phyloP scores from a whole-genome alignment of 1,284 basidiomycete species.

The Thecaphora frezii region DNA sequence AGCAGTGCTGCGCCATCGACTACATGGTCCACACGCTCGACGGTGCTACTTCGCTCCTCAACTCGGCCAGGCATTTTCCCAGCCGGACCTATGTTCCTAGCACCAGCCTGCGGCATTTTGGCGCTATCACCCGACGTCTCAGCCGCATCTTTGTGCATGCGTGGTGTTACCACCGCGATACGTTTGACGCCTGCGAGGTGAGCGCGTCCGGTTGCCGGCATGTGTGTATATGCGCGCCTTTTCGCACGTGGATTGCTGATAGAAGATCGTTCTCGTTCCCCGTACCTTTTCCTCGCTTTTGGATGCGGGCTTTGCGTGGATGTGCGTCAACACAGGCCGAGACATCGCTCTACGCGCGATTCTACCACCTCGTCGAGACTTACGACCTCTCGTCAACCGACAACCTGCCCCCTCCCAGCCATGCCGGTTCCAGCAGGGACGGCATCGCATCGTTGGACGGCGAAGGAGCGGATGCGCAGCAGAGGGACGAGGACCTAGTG shows the following conservation, averaged over 20 bases:
- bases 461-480: too few relatives aligned
- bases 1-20: constrained; percentile 85
- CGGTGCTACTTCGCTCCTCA: constrained; percentile 87
- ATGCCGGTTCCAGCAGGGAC: not conserved
- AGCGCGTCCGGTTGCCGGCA: not conserved
- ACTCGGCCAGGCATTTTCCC: constrained; percentile 87
- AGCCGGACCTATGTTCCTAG: constrained; percentile 62
- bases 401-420: constrained; percentile 20
- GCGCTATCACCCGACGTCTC: constrained; percentile 80
- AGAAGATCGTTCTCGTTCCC: not conserved
- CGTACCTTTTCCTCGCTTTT: constrained; percentile 50
- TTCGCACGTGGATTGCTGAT: too few relatives aligned
- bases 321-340: constrained; percentile 71
- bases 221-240: too few relatives aligned
- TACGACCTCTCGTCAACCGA: constrained; percentile 68
- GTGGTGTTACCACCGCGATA: constrained; percentile 74
- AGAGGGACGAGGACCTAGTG: not conserved
- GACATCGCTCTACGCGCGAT: constrained; percentile 85
- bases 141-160: constrained; percentile 95
- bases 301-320: too few relatives aligned
- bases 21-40: constrained; percentile 94
- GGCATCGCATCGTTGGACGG: too few relatives aligned
- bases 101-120: constrained; percentile 81
- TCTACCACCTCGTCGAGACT: constrained; percentile 76
- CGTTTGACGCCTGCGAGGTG: constrained; percentile 79